These are phyloP conservation scores for Tylopilus felleus DNA, from an alignment of 768 basidiomycete species.

Conservation along the genomic window DNA sequence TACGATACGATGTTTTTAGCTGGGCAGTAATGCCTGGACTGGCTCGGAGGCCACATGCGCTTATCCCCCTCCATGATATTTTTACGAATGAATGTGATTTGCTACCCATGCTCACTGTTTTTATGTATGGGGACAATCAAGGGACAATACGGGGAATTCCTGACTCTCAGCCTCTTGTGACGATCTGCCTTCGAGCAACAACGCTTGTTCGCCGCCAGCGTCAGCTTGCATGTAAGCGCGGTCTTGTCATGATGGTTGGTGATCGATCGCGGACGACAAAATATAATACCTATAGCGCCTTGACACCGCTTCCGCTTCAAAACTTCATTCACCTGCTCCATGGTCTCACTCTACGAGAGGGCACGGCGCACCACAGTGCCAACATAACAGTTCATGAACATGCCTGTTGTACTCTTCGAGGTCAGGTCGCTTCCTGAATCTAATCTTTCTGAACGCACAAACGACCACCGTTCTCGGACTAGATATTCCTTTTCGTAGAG, in stretches of 20 bases:
- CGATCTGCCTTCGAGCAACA: no score
- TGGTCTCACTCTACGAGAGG: no score
- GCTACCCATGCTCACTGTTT: not conserved
- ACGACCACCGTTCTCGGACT: not conserved
- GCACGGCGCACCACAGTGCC: not conserved
- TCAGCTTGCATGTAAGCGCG: no score
- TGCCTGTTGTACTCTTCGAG: constrained; percentile 15
- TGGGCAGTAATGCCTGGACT: not conserved
- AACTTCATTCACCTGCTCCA: no score
- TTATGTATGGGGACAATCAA: not conserved
- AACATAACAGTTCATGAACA: constrained; percentile 1
- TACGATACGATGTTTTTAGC: constrained; percentile 5
- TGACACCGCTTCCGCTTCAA: not conserved
- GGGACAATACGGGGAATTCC: no score
- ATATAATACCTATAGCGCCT: no score
- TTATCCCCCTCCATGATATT: constrained; percentile 2
- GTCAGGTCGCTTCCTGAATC: not conserved
- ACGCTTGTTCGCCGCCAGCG: no score
- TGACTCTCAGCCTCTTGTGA: no score
- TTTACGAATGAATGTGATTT: constrained; percentile 16
- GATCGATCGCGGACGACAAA: no score
- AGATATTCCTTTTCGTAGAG: constrained; percentile 27
- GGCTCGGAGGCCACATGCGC: constrained; percentile 4
- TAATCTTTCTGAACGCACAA: no score
- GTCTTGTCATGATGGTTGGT: no score